Evolutionary conservation across 148 eudicot species (phyloP).

Genomic region (Cornus suecica): DNA sequence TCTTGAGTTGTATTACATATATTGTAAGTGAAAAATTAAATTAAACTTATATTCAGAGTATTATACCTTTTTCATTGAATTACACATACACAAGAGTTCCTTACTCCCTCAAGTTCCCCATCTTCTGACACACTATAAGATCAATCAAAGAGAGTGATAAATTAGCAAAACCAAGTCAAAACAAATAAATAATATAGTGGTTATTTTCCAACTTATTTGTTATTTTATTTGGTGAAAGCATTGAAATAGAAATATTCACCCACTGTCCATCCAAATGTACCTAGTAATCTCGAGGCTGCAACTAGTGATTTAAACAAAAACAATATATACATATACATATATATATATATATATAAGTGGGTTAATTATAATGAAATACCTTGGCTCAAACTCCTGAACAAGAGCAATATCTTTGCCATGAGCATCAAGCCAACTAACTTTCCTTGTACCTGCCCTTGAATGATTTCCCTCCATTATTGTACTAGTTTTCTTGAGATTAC

Average conservation of each 20-base stretch:
- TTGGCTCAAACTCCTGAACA: slow-evolving; percentile 36
- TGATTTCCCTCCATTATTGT: slow-evolving; percentile 2
- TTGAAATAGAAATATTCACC: too few species aligned
- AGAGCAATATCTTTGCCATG: slow-evolving; percentile 44
- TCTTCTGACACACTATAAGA: slow-evolving; percentile 17
- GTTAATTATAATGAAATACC: too few species aligned
- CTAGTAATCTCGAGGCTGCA: too few species aligned
- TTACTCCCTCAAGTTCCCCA: slow-evolving; percentile 24
- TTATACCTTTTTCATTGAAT: slow-evolving; percentile 20
- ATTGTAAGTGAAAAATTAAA: neutral
- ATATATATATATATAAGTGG: too few species aligned
- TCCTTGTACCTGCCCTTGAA: slow-evolving; percentile 16
- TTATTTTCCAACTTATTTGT: too few species aligned
- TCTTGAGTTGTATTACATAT: neutral
- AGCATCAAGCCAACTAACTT: slow-evolving; percentile 39
- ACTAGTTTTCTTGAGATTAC: slow-evolving; percentile 32
- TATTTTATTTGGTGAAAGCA: too few species aligned
- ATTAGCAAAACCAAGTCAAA: neutral
- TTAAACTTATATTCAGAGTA: too few species aligned
- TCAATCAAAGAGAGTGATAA: slow-evolving; percentile 1
- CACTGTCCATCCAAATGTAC: too few species aligned
- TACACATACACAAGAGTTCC: slow-evolving; percentile 30
- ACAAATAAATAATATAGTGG: neutral
- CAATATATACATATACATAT: neutral
- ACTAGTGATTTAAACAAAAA: neutral